Conservation (phyloP, 169 alveolate species). For the Neospora caninum region DNA sequence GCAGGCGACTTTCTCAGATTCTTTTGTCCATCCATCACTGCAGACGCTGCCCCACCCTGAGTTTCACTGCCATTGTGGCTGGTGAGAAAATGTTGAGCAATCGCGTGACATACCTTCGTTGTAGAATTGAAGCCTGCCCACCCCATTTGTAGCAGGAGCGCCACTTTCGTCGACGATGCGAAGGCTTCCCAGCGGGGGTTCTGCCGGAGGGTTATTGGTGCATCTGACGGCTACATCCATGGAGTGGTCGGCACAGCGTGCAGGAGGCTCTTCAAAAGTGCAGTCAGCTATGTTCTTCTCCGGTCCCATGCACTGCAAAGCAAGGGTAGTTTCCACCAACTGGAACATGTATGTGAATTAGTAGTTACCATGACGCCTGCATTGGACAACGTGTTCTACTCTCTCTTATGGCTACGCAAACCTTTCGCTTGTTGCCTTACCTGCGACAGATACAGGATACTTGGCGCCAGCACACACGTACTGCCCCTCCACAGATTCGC, state of each 20-base stretch:
- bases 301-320: constrained; percentile 78
- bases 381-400: neutral
- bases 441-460: constrained; percentile 82
- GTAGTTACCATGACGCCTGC: constrained; percentile 53
- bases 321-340: neutral
- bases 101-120: constrained; percentile 34
- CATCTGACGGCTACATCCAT: constrained; percentile 86
- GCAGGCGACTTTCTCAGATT: constrained; percentile 85
- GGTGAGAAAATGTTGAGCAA: neutral
- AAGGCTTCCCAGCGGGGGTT: constrained; percentile 78
- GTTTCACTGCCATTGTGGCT: neutral
- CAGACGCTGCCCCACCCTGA: constrained; percentile 84
- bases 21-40: constrained; percentile 84
- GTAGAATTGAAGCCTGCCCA: constrained; percentile 77
- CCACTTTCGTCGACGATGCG: constrained; percentile 79
- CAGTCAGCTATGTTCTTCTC: constrained; percentile 80
- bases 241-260: constrained; percentile 78
- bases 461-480: constrained; percentile 84
- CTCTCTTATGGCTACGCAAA: too few relatives aligned
- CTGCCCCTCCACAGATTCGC: constrained; percentile 80
- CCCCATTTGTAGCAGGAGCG: constrained; percentile 75
- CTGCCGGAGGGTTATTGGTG: constrained; percentile 76
- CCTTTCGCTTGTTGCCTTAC: neutral
- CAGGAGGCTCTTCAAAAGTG: constrained; percentile 82
- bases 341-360: neutral